Conservation (phyloP, 805 yeast genomes). For the Wickerhamiella dianesei region DNA sequence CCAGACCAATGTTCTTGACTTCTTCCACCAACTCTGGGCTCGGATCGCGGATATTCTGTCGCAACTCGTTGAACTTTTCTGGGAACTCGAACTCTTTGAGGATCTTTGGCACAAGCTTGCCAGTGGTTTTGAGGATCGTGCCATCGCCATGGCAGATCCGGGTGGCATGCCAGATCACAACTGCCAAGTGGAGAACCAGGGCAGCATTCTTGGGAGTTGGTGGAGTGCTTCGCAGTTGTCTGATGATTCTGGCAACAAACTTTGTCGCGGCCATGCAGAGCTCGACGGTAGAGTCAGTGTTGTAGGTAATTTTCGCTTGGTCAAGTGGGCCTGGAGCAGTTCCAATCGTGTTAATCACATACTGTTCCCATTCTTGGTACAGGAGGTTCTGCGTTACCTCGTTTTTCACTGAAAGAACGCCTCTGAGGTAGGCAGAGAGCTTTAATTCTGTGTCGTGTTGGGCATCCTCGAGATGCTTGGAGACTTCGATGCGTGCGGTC, state of each 20-base stretch:
- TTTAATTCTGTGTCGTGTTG: constrained; percentile 8
- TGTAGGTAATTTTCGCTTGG: constrained; percentile 3
- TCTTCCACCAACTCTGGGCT: constrained; percentile 3
- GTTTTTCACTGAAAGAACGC: constrained; percentile 6
- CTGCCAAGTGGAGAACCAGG: constrained; percentile 20
- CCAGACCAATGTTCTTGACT: constrained; percentile 5
- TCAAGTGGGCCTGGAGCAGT: not conserved
- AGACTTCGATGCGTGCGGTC: constrained; percentile 2
- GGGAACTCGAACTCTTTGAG: constrained; percentile 19
- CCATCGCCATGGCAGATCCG: constrained; percentile 4
- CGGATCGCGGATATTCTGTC: constrained; percentile 7
- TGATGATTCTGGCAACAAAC: constrained; percentile 3
- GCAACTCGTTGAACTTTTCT: constrained; percentile 13
- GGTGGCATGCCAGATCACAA: constrained; percentile 14
- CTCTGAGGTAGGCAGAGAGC: constrained; percentile 18
- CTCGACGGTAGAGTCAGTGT: not conserved
- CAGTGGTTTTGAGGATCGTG: constrained; percentile 18
- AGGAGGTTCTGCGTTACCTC: constrained; percentile 6
- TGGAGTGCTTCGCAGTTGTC: constrained; percentile 11
- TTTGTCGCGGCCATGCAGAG: constrained; percentile 4
- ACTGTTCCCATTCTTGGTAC: constrained; percentile 19
- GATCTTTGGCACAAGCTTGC: constrained; percentile 23
- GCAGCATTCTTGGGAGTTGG: constrained; percentile 18
- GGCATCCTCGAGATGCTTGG: constrained; percentile 5
- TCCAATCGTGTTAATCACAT: constrained; percentile 10